Conservation (phyloP, 2,329 filamentous ascomycete species). For the Colletotrichum paranaense region DNA sequence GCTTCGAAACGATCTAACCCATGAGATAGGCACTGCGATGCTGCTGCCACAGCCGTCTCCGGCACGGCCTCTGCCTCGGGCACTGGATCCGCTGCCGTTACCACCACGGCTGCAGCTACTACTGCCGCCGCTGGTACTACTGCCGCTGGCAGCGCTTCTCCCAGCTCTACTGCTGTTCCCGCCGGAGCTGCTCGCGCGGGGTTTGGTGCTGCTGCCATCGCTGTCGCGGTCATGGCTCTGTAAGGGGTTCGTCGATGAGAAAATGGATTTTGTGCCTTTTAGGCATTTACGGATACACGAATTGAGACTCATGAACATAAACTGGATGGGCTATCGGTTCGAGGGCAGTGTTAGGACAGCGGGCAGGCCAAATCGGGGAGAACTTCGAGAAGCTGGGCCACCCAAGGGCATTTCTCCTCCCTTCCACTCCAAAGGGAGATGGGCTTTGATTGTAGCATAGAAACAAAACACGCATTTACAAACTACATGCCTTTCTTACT, state of each 20-base stretch:
- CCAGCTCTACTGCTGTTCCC: slow-evolving; percentile 39
- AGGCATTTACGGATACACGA: not conserved
- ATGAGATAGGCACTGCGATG: slow-evolving; percentile 31
- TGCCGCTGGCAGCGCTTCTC: slow-evolving; percentile 56
- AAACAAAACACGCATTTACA: too few relatives aligned
- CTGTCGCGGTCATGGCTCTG: slow-evolving; percentile 29
- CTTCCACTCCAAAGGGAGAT: too few relatives aligned
- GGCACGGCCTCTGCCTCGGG: not conserved
- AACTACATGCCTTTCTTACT: too few relatives aligned
- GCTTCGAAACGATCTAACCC: not conserved
- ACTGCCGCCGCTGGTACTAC: slow-evolving; percentile 8
- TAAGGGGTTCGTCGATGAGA: not conserved
- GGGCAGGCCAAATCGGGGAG: too few relatives aligned
- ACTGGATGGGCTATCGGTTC: too few relatives aligned
- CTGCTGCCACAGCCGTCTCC: not conserved
- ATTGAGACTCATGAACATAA: not conserved
- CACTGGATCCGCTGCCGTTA: not conserved
- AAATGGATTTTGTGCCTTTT: not conserved
- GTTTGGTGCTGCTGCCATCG: slow-evolving; percentile 27
- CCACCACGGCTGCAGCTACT: not conserved
- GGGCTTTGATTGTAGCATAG: too few relatives aligned
- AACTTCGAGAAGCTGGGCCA: too few relatives aligned
- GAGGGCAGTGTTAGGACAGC: not conserved
- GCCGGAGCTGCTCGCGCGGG: slow-evolving; percentile 25
- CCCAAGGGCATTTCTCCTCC: too few relatives aligned